Percentiles rank a stretch among this genome's conserved stretches.
Evolutionary conservation across 768 basidiomycete species (phyloP).

Genomic region (Hericium coralloides): DNA sequence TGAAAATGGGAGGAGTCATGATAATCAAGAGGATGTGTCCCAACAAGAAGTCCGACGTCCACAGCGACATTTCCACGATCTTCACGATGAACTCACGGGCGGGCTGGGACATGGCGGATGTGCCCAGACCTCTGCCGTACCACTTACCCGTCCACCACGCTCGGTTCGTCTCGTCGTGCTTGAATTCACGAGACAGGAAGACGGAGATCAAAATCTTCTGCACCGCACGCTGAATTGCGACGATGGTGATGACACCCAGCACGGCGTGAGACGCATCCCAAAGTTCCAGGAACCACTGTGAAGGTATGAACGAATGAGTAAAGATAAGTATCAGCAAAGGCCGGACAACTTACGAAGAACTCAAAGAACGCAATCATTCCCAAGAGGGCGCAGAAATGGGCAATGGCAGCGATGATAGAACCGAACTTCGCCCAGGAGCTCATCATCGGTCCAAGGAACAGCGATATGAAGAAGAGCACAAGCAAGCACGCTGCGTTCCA

Average conservation of each 20-base stretch:
- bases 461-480: conserved; percentile 80
- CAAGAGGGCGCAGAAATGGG: conserved; percentile 73
- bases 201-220: conserved; percentile 93
- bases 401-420: conserved; percentile 85
- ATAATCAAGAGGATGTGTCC: conserved; percentile 86
- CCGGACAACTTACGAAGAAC: conserved; percentile 67
- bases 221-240: conserved; percentile 85
- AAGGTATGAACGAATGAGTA: conserved; percentile 7
- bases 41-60: conserved; percentile 89
- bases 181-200: conserved; percentile 95
- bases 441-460: conserved; percentile 88
- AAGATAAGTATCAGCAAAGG: conserved; percentile 20
- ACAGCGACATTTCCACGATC: conserved; percentile 91
- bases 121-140: conserved; percentile 91
- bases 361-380: conserved; percentile 90
- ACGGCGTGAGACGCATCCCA: conserved; percentile 93
- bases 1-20: conserved; percentile 76
- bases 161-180: conserved; percentile 97
- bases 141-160: conserved; percentile 99
- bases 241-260: conserved; percentile 84
- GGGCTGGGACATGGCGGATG: conserved; percentile 93
- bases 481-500: conserved; percentile 91
- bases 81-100: conserved; percentile 97
- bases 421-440: conserved; percentile 81
- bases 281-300: conserved; percentile 86